phyloP scores from a whole-genome alignment of 139 green algal genomes.

The Tetradesmus lagerheimii region DNA sequence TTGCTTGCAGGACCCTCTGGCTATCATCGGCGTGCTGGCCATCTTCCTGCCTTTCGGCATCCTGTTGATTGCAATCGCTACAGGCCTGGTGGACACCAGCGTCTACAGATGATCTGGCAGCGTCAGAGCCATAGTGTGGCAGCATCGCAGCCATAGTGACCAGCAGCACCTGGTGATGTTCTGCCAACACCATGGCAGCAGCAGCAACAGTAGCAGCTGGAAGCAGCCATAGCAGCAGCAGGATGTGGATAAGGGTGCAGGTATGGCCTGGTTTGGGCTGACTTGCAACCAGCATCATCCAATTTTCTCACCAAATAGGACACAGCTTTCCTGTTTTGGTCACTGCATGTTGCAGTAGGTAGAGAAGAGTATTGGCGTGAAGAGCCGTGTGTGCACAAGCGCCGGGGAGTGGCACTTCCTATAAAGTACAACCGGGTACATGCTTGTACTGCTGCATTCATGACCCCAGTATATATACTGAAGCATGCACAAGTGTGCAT shows the following conservation, averaged over 20 bases:
- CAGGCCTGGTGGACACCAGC: constrained; percentile 59
- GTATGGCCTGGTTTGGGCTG: neutral
- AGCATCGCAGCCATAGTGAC: neutral
- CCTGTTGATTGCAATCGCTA: constrained; percentile 53
- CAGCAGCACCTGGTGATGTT: neutral
- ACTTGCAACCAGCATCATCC: neutral
- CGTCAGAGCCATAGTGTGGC: neutral
- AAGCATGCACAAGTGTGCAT: neutral
- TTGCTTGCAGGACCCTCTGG: constrained; percentile 35
- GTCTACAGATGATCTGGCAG: constrained; percentile 58
- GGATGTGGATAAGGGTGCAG: neutral
- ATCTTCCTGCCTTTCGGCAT: constrained; percentile 73
- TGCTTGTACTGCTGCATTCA: neutral
- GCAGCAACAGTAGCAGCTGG: constrained; percentile 6
- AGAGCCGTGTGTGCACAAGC: neutral
- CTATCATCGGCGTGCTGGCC: constrained; percentile 45
- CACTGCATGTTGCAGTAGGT: neutral
- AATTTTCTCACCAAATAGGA: neutral
- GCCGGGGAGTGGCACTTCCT: neutral
- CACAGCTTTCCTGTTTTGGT: neutral
- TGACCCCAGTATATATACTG: neutral
- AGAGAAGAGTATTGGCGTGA: neutral
- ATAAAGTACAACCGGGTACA: too few relatives aligned
- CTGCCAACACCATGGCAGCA: constrained; percentile 13
- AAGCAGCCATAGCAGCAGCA: constrained; percentile 36